Base-by-base conservation (phyloP, 345 rosid species). In the Eucalyptus curtisii region DNA sequence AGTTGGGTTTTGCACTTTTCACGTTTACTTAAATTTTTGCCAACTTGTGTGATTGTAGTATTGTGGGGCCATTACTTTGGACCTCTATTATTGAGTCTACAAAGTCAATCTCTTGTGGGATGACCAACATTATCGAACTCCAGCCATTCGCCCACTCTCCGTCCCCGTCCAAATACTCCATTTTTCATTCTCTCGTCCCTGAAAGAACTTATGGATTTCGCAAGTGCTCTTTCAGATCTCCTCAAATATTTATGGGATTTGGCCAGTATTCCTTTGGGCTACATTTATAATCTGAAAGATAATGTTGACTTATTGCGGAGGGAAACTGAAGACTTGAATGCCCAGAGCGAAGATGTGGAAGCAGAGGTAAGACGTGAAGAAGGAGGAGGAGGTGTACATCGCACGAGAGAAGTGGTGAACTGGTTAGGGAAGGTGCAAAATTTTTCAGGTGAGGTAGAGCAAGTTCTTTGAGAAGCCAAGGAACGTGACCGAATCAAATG, bases 241-340 rank as follows among this genome's bases (percentile, higher is more conserved):
- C 0, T 50, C 53, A 50, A 16, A 50, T 16, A 1, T 50, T 50
- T 50, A 50, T 50, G 8, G 0, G 53, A 8, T 50, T 50, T 1
- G 8, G 53, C 20, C 2, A 6, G 20, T 50, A 16, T 1, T 6
- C 20, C 0, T 50, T 50, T 50, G 20, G 20, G 53, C 53, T 16
- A 50, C 53, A 50, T 50, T 50, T 16, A 3, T 3, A 50, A 50
- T 50, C 4, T 16, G 8, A 16, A 50, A 50, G 0, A 0, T 6
- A 0, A 50, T 16, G 53, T 6, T 1, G 1, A 6, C 53, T 0
- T 0, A 50, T 50, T 50, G 53, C 53, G 0, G 2, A 50, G 0
- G 53, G 20, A 50, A 0, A 50, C 53, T 50, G 0, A 50, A 50
- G 20, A 3, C 0, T 8, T 50, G 53, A 50, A 6, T 16, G 53